Evolutionary conservation across 228 moss, liverwort and hornwort genomes (phyloP).

Genomic region (Sphagnum fallax): DNA sequence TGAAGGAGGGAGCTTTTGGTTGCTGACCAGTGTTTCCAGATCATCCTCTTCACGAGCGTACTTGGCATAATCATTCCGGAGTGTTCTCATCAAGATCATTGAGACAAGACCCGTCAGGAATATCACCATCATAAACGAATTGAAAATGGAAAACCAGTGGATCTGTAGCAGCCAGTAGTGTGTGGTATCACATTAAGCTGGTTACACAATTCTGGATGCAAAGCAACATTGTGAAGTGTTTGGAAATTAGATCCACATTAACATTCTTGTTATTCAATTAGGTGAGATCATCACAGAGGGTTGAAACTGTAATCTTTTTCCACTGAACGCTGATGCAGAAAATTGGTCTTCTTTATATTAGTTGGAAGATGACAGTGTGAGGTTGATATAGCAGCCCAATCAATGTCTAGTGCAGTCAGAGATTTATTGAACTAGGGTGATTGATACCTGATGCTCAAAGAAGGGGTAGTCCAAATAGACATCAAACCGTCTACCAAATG

Average conservation of each 20-base stretch:
- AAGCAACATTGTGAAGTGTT: too few relatives aligned
- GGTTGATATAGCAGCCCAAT: too few relatives aligned
- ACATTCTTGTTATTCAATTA: too few relatives aligned
- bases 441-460: conserved; percentile 91
- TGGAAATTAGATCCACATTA: too few relatives aligned
- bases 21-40: conserved; percentile 87
- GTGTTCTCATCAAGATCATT: conserved; percentile 98
- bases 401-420: neutral
- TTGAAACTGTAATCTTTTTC: too few relatives aligned
- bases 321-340: too few relatives aligned
- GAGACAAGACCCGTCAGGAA: conserved; percentile 96
- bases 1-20: too few relatives aligned
- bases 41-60: conserved; percentile 98
- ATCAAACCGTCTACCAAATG: conserved; percentile 85
- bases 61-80: conserved; percentile 98
- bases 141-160: conserved; percentile 99
- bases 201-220: too few relatives aligned
- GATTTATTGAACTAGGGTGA: neutral
- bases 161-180: conserved; percentile 44
- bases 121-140: conserved; percentile 99
- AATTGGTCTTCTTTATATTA: too few relatives aligned
- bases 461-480: conserved; percentile 95
- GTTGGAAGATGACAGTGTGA: too few relatives aligned
- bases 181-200: too few relatives aligned
- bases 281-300: too few relatives aligned